Conservation (phyloP, 352 stramenopile genomes). For the Phytophthora multivora region DNA sequence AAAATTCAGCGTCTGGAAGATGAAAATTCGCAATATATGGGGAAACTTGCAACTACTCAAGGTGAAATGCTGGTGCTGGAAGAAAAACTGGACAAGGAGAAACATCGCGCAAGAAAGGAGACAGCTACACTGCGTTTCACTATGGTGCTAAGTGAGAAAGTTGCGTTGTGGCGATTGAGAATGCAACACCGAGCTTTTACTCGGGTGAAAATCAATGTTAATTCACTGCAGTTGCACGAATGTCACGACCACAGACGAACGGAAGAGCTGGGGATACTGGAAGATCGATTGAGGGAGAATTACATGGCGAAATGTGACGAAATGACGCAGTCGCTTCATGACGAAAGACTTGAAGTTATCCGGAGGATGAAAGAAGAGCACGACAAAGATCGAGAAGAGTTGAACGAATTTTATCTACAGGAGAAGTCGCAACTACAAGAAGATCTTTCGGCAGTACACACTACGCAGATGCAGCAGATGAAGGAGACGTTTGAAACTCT, state of each 20-base stretch:
- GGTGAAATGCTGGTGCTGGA: conserved; percentile 61
- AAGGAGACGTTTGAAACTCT: conserved; percentile 21
- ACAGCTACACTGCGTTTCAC: conserved; percentile 30
- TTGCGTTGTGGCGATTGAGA: conserved; percentile 20
- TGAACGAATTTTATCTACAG: conserved; percentile 59
- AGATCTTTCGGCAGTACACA: conserved; percentile 40
- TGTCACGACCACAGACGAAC: conserved; percentile 12
- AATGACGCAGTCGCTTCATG: conserved; percentile 54
- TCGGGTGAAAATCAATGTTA: conserved; percentile 3
- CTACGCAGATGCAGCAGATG: conserved; percentile 32
- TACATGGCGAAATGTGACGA: conserved; percentile 69
- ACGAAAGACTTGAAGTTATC: conserved; percentile 55
- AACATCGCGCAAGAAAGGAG: conserved; percentile 35
- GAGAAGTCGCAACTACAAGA: conserved; percentile 64
- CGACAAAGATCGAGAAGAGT: conserved; percentile 54
- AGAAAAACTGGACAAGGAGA: conserved; percentile 48
- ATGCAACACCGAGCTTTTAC: conserved; percentile 36
- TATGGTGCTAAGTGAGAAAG: conserved; percentile 25
- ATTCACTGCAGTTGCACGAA: background rate
- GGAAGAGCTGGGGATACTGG: conserved; percentile 38
- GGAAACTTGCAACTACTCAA: conserved; percentile 59
- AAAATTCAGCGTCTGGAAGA: conserved; percentile 56
- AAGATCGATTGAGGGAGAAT: conserved; percentile 48
- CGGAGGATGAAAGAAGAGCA: conserved; percentile 46
- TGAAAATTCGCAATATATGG: conserved; percentile 54